Percentiles rank a stretch among this genome's conserved stretches.
Evolutionary conservation across 176 grass and related monocot species (phyloP).

Genomic region (Calamus simplicifolius): DNA sequence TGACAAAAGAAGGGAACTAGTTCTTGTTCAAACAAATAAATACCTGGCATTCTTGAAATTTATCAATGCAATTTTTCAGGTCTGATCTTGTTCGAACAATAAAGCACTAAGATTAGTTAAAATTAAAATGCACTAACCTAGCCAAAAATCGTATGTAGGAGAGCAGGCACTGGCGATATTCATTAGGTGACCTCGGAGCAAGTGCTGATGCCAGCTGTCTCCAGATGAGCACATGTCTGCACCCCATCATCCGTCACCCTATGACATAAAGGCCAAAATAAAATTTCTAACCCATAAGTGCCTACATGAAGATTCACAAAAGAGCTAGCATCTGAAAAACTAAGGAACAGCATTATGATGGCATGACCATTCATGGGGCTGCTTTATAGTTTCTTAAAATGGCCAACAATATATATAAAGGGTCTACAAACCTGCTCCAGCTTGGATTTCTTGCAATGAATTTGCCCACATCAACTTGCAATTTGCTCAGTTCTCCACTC

Average conservation of each 20-base stretch:
- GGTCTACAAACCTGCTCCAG: constrained; percentile 60
- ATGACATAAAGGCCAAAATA: no score
- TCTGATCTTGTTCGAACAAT: constrained; percentile 96
- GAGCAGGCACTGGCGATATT: constrained; percentile 80
- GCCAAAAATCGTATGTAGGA: constrained; percentile 88
- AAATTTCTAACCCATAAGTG: no score
- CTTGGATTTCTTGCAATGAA: constrained; percentile 67
- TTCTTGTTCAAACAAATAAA: background rate
- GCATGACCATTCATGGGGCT: no score
- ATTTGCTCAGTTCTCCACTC: constrained; percentile 69
- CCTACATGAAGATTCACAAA: no score
- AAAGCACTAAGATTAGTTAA: background rate
- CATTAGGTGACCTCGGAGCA: constrained; percentile 74
- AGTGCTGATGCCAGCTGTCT: constrained; percentile 82
- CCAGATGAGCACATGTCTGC: constrained; percentile 83
- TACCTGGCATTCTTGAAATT: constrained; percentile 98
- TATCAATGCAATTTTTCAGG: constrained; percentile 70
- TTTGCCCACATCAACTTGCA: constrained; percentile 81
- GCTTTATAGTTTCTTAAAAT: no score
- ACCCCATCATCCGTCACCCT: constrained; percentile 71
- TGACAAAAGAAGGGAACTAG: no score
- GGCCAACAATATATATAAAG: background rate
- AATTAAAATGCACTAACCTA: constrained; percentile 32
- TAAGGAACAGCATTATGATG: constrained; percentile 9
- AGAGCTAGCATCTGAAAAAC: constrained; percentile 2